Evolutionary conservation across 2,329 filamentous ascomycete species (phyloP), one percentile per base, ranked within the genome.

Genomic region (Scleromitrula shiraiana): DNA sequence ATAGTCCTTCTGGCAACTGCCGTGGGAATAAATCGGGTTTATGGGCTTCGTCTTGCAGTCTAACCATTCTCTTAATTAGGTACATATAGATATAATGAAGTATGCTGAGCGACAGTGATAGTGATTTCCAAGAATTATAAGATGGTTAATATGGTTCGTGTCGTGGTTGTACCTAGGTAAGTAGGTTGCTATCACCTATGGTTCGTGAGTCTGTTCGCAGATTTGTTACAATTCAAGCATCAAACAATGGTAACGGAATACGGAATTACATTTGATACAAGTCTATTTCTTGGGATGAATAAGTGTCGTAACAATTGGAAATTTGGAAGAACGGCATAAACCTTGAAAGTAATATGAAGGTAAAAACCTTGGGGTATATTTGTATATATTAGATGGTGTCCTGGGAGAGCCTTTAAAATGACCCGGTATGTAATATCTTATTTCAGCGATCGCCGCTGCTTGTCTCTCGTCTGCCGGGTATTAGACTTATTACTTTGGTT

Each of bases 361-460:
- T n/a, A n/a, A n/a, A n/a, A n/a, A n/a, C n/a, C n/a, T n/a, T n/a
- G n/a, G n/a, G n/a, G n/a, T n/a, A n/a, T n/a, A n/a, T n/a, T 12
- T 37, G 19, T 20, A 19, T 58, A 58, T 51, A 58, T 55, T 55
- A 48, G 48, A 55, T 45, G 53, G 46, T 49, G 49, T 55, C 55
- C 50, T 56, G 52, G 53, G 53, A 51, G 37, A 41, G 56, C 50
- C 53, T 56, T 56, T 49, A 52, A 41, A n/a, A n/a, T n/a, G n/a
- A 53, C n/a, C n/a, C n/a, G 29, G 44, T 29, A 41, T 41, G 40
- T 44, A 49, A 45, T 41, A 44, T 41, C 23, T 46, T 33, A 43
- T 51, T 50, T 46, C 50, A 58, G 49, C 50, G 57, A 62, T 62
- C 59, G 55, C 26, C 58, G 51, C 50, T 58, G 53, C 50, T 53